Conservation (phyloP, 169 alveolate species). For the Theileria sp. region DNA sequence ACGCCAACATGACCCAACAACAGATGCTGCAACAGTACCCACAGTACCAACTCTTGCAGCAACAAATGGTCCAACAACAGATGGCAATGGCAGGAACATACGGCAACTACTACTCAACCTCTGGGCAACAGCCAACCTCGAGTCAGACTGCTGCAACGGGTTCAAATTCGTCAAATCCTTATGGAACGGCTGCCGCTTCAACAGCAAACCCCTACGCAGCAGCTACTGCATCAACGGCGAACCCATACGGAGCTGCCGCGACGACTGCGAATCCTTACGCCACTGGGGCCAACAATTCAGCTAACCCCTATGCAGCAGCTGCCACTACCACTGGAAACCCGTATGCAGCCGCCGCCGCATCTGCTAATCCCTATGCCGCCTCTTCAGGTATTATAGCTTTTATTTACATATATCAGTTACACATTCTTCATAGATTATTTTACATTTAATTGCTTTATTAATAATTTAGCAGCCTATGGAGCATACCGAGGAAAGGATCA, state of each 20-base stretch:
- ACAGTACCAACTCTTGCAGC: slow-evolving; percentile 25
- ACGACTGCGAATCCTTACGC: not conserved
- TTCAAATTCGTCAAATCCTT: not conserved
- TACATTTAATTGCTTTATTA: not conserved
- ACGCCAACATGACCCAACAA: slow-evolving; percentile 31
- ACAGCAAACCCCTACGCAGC: not conserved
- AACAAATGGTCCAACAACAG: slow-evolving; percentile 33
- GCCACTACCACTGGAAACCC: not conserved
- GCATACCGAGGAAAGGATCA: slow-evolving; percentile 26
- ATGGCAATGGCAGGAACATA: slow-evolving; percentile 26
- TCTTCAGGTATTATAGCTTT: slow-evolving; percentile 4
- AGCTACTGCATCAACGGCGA: not conserved
- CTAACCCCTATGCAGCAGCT: not conserved
- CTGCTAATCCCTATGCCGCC: not conserved
- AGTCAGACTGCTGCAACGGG: not conserved
- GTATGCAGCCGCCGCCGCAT: not conserved
- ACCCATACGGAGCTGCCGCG: not conserved
- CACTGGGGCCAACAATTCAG: not conserved
- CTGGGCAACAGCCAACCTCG: slow-evolving; percentile 8
- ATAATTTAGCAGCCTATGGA: slow-evolving; percentile 16
- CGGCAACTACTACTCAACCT: slow-evolving; percentile 18
- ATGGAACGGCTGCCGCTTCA: not conserved
- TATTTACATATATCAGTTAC: no score
- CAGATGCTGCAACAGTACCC: slow-evolving; percentile 30
- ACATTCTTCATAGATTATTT: no score